Evolutionary conservation across 331 rosid species (phyloP), one percentile per base, ranked within the genome.

Genomic region (Acacia concinna): DNA sequence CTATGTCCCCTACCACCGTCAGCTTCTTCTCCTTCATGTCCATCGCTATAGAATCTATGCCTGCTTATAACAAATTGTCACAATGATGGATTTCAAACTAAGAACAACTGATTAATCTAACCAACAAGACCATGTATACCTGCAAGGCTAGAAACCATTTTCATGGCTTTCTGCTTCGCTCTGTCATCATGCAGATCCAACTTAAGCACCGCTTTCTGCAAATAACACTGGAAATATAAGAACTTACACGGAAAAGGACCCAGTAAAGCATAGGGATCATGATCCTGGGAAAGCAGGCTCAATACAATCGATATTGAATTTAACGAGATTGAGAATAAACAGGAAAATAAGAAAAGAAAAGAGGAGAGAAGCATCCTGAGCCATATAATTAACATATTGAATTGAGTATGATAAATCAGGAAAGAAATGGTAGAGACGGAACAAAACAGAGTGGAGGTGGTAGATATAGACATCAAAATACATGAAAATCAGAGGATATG

Each of bases 1-100:
- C 98, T 74, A 92, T 74, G 23, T 84, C 82, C 5, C 98, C 98
- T 25, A 85, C 78, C 10, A 94, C 92, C 0, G 97, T 94, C 63
- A 94, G 27, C 49, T 89, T 94, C 85, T 76, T 89, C 21, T 89
- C 97, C 38, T 90, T 91, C 97, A 94, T 87, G 83, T 94, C 87
- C 97, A 92, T 82, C 1, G 85, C 83, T 65, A 94, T 89, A 2
- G 97, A 91, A 38, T 92, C 90, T 69, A 92, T 76, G 79, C 98
- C 98, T 92, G 63, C 87, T 9, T 25, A 17, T 56, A 23, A 23
- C 63, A 9, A 0, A 9, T 56, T 0, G 3, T 56, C 31, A 56
- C 17, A 1, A 56, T 56, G 31, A 9, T 56, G 7, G 17, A 12
- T 56, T 23, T 4, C 20, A 1, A 6, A 49, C 25, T 47, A 17